Base-by-base conservation (phyloP, 768 basidiomycete genomes). In the Suillus bovinus region DNA sequence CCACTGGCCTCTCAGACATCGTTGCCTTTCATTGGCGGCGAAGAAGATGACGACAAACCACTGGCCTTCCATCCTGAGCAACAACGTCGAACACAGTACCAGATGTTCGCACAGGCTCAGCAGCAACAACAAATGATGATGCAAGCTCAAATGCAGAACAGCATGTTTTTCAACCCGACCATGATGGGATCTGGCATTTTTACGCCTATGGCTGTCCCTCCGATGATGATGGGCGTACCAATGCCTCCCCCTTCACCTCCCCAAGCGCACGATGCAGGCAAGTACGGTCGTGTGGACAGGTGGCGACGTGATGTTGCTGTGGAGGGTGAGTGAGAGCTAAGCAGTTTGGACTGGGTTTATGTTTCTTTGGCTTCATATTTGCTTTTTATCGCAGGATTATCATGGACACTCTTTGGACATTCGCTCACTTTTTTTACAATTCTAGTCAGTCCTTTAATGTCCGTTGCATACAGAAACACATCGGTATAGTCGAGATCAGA, bases 281-380 rank as follows among this genome's bases (percentile, higher is more conserved):
- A 92, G 70, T 89, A 82, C 64, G 84, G 82, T 10, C 80, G 84
- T 4, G 91, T 94, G 31, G 92, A 94, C 72, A 83, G 84, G 63
- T 94, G 92, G 92, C 85, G 92, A 66, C 86, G 82, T 64, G 86
- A 91, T 67, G 90, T 94, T 50, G 86, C 84, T 20, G 85, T 89
- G 13, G 90, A 90, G 66, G 88, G 86, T n/a, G 80, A 84, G 86
- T 22, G 80, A 84, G 61, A 69, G 64, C 42, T 74, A 61, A 62
- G 44, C n/a, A n/a, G 44, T 46, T 14, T 55, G 17, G 59, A 63
- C 66, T 49, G 49, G 20, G 34, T 39, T 60, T 33, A 16, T 44
- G 63, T 60, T 64, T 61, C 50, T 47, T 54, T 69, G 60, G 61
- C 57, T 59, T 53, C 34, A 38, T 65, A 62, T 62, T 65, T 69